Base-by-base conservation (phyloP, 108 stramenopile genomes). In the Pseudonitzschia multiseries region DNA sequence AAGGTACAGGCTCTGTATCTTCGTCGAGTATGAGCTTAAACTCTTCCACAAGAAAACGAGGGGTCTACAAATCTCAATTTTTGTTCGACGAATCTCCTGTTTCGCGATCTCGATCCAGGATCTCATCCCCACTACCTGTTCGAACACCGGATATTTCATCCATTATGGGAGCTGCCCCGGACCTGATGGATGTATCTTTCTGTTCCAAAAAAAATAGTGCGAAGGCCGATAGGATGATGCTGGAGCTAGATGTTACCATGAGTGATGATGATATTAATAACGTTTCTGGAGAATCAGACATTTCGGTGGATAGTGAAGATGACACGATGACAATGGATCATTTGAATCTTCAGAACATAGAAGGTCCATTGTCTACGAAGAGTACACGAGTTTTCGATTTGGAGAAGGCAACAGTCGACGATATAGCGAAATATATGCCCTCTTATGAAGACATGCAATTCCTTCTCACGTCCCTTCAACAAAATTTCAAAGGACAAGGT, bases 401-500 rank as follows among this genome's bases (percentile, higher is more conserved):
- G 12, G 70, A 61, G 43, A 71, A 66, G 14, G 65, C 71, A 27
- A 48, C 44, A 33, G 76, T 72, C 21, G 73, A 77, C 33, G 66
- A 82, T 28, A 53, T 82, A 53, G 44, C 88, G 42, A 67, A 81
- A 27, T 59, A 73, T 24, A 93, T 89, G 79, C 74, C 89, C 13
- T 89, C 87, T 12, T 79, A 80, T 48, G 79, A 89, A 3, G 91
- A 92, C 69, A 61, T 95, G 20, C 84, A 87, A 42, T 93, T 84
- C 77, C 80, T 92, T n/a, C 63, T 80, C 33, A 62, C 13, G 8
- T 62, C 61, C 13, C 61, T 62, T 33, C 29, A 62, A 33, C 32
- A 62, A 40, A 62, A 40, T 33, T 22, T 62, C 29, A 33, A n/a
- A 40, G 33, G 61, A 1, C 66, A 76, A 20, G 44, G 59, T 43